phyloP scores from a whole-genome alignment of 108 stramenopile species.

The Licmophora abbreviata region DNA sequence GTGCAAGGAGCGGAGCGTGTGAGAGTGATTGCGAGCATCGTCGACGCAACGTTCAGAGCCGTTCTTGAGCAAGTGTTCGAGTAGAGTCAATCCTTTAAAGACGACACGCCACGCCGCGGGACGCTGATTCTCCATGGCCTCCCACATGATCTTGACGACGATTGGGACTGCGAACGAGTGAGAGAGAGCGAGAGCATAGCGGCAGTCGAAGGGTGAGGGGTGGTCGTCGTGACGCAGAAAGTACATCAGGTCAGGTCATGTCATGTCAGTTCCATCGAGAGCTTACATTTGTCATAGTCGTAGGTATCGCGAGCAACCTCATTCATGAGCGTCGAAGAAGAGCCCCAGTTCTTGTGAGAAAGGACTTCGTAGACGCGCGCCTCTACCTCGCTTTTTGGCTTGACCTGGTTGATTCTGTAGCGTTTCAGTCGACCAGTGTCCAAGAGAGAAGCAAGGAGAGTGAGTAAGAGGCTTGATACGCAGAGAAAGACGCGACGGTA shows the following conservation, averaged over 20 bases:
- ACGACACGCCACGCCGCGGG: constrained; percentile 83
- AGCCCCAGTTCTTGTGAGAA: constrained; percentile 98
- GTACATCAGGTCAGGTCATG: no score
- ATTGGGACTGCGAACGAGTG: no score
- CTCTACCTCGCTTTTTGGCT: constrained; percentile 91
- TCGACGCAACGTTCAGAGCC: constrained; percentile 94
- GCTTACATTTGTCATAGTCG: constrained; percentile 78
- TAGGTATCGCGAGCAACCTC: constrained; percentile 92
- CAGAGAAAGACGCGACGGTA: no score
- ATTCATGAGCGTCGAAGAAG: constrained; percentile 91
- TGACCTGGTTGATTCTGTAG: constrained; percentile 84
- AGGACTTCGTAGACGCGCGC: constrained; percentile 93
- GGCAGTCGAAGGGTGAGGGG: no score
- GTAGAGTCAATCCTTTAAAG: constrained; percentile 87
- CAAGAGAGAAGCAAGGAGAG: no score
- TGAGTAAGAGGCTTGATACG: no score
- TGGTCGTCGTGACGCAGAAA: no score
- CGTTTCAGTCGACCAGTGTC: no score
- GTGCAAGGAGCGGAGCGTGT: constrained; percentile 58
- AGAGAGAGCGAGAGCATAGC: no score
- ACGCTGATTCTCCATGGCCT: constrained; percentile 75
- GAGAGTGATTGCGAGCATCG: constrained; percentile 87
- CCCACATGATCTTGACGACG: constrained; percentile 76
- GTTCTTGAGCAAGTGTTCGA: constrained; percentile 94
- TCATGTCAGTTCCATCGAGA: no score